Evolutionary conservation across 768 basidiomycete species (phyloP).

Genomic region (Boletus rubescentipes): DNA sequence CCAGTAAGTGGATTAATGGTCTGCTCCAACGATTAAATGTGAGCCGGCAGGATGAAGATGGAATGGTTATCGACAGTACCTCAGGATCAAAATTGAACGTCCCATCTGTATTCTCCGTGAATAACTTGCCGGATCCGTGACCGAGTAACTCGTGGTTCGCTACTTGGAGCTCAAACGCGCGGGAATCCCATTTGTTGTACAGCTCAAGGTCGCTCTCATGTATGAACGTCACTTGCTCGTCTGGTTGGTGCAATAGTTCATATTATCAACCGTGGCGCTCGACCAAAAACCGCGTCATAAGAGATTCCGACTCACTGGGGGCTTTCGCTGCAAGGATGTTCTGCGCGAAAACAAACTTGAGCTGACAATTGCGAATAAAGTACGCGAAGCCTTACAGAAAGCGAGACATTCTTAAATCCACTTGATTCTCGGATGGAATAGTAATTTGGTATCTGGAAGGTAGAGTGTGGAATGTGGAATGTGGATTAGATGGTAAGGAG

Average conservation of each 20-base stretch:
- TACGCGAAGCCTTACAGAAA: slow-evolving; percentile 52
- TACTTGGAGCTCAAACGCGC: slow-evolving; percentile 84
- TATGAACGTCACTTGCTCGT: slow-evolving; percentile 79
- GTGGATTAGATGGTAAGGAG: not conserved
- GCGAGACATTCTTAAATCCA: slow-evolving; percentile 89
- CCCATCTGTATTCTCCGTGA: slow-evolving; percentile 74
- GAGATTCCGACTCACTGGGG: slow-evolving; percentile 50
- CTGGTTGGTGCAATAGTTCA: slow-evolving; percentile 32
- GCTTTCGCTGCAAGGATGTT: slow-evolving; percentile 89
- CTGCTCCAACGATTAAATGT: slow-evolving; percentile 35
- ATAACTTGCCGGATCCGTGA: slow-evolving; percentile 82
- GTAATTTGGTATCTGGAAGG: slow-evolving; percentile 86
- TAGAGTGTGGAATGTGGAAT: too few relatives aligned
- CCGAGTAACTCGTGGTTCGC: slow-evolving; percentile 89
- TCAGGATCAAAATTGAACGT: slow-evolving; percentile 79
- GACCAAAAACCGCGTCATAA: not conserved
- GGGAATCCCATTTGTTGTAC: slow-evolving; percentile 76
- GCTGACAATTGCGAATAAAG: not conserved
- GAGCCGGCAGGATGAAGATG: not conserved
- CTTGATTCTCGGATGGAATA: slow-evolving; percentile 78
- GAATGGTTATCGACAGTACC: slow-evolving; percentile 38
- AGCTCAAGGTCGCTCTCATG: slow-evolving; percentile 73
- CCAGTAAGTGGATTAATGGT: slow-evolving; percentile 82
- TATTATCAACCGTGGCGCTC: not conserved
- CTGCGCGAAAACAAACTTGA: slow-evolving; percentile 31